Base-by-base conservation (phyloP, 371 early-diverging fungal species). In the Mucor ambiguus region DNA sequence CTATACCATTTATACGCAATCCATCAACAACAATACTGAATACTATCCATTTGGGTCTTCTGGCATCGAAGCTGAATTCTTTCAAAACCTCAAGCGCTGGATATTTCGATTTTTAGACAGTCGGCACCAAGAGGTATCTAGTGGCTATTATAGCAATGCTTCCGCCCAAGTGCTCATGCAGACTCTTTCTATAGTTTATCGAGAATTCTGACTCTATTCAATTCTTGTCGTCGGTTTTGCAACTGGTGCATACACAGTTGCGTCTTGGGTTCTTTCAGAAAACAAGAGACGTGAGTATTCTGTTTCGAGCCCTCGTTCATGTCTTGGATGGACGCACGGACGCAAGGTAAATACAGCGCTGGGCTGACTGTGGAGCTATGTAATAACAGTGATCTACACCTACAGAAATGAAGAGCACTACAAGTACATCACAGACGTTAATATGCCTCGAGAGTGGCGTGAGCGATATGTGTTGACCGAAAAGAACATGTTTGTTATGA, bases 321-420 rank as follows among this genome's bases (percentile, higher is more conserved):
- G 72, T 86, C 26, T 66, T 86, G 2, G 84, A 86, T 67, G 83
- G 83, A 16, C 70, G 80, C 12, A 70, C 69, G 32, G 76, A 78
- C 63, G 79, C 75, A 18, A 63, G 74, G 76, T 75, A 64, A 7
- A 18, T 33, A 37, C 37, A n/a, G 10, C 0, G 12, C 26, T 10
- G 12, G 11, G 3, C 29, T 52, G 24, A 12, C 7, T 24, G 26
- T 11, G 24, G 26, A 14, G 26, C 20, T 26, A 29, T 9, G n/a
- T 44, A 20, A 20, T 44, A 8, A 44, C 18, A 44, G 3, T 0
- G 14, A 37, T 44, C n/a, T 44, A 14, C 43, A 37, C 29, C 14
- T 24, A 26, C 48, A 78, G 78, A 56, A 78, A 74, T 35, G 67
- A 66, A 38, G 71, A 72, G 43, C 78, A 78, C 67, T 32, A 57